Evolutionary conservation across 805 yeast genomes (phyloP).

Genomic region (Cyberlindnera mississippiensis): DNA sequence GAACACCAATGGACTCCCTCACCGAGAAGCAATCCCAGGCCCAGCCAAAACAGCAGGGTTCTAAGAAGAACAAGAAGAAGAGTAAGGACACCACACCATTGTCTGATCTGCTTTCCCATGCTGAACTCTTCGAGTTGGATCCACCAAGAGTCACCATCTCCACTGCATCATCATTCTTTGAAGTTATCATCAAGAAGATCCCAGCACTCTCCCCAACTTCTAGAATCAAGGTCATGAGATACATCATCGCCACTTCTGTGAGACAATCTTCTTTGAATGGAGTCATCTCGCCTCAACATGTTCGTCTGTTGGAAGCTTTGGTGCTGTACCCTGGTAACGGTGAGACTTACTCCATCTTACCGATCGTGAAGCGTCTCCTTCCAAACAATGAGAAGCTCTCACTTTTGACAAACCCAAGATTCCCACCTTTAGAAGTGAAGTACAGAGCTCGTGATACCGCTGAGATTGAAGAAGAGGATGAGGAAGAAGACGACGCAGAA

Average conservation of each 20-base stretch:
- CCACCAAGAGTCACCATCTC: conserved; percentile 37
- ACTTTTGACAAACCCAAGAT: conserved; percentile 68
- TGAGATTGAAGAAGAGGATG: conserved; percentile 29
- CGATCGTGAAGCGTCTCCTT: conserved; percentile 58
- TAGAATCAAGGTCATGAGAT: conserved; percentile 53
- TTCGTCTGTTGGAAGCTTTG: conserved; percentile 47
- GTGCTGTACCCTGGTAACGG: conserved; percentile 63
- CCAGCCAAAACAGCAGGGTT: conserved; percentile 31
- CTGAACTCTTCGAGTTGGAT: conserved; percentile 46
- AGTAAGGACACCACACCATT: conserved; percentile 43
- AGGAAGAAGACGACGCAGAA: conserved; percentile 23
- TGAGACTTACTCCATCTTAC: conserved; percentile 61
- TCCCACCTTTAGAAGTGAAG: conserved; percentile 43
- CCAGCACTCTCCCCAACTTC: conserved; percentile 56
- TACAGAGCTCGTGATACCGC: conserved; percentile 21
- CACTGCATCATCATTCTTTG: conserved; percentile 40
- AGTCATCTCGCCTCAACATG: conserved; percentile 25
- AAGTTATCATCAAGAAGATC: conserved; percentile 42
- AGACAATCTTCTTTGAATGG: conserved; percentile 28
- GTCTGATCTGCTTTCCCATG: conserved; percentile 66
- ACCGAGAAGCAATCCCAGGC: conserved; percentile 27
- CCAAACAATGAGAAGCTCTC: conserved; percentile 48
- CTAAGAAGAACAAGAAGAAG: conserved; percentile 41
- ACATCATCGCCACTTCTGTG: conserved; percentile 36
- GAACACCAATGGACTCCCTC: conserved; percentile 29